Evolutionary conservation across 2,329 filamentous ascomycete species (phyloP).

Genomic region (Sporothrix globosa): DNA sequence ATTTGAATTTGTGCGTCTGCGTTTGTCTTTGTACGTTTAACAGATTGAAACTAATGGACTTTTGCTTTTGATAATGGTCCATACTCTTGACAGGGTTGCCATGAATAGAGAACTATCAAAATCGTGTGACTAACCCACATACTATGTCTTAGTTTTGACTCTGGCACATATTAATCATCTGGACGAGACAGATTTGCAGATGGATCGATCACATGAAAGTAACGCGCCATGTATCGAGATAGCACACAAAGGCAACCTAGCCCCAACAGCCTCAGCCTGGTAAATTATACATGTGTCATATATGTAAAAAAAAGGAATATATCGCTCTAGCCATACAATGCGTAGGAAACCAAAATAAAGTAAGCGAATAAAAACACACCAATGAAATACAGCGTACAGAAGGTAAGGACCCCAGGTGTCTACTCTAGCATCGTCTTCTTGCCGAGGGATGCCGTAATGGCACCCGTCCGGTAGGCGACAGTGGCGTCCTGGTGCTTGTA

Average conservation of each 20-base stretch:
- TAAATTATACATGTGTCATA: background rate
- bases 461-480: slow-evolving; percentile 71
- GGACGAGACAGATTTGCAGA: too few relatives aligned
- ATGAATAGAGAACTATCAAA: too few relatives aligned
- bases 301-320: background rate
- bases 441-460: slow-evolving; percentile 75
- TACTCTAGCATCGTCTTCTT: slow-evolving; percentile 83
- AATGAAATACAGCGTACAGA: background rate
- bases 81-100: too few relatives aligned
- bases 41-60: slow-evolving; percentile 4
- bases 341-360: background rate
- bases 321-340: slow-evolving; percentile 18
- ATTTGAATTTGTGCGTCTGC: background rate
- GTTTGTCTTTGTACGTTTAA: background rate
- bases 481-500: slow-evolving; percentile 53
- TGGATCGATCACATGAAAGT: too few relatives aligned
- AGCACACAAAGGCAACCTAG: background rate
- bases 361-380: background rate
- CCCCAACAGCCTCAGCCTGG: background rate
- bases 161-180: too few relatives aligned
- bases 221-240: background rate
- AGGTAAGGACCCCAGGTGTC: background rate
- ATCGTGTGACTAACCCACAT: too few relatives aligned
- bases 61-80: background rate
- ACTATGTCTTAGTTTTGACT: too few relatives aligned